phyloP scores from a whole-genome alignment of 768 basidiomycete genomes.

The Nevesoporus exiguus region DNA sequence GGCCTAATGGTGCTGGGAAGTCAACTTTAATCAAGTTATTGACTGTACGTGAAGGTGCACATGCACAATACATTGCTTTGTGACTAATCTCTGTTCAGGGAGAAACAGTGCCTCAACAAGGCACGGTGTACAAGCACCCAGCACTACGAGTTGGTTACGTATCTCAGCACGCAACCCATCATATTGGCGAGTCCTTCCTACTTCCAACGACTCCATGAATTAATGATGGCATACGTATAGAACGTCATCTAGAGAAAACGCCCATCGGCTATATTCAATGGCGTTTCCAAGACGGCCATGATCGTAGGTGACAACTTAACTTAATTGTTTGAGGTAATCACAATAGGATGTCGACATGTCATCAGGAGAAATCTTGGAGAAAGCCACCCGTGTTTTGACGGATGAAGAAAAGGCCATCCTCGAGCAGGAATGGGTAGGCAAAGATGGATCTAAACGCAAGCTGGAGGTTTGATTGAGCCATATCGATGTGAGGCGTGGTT shows the following conservation, averaged over 20 bases:
- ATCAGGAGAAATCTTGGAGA: conserved; percentile 84
- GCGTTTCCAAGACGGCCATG: conserved; percentile 98
- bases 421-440: conserved; percentile 86
- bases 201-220: conserved; percentile 15
- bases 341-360: conserved; percentile 12
- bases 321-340: conserved; percentile 8
- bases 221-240: conserved; percentile 37
- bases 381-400: conserved; percentile 87
- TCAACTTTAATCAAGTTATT: conserved; percentile 93
- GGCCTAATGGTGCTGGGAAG: conserved; percentile 95
- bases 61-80: conserved; percentile 2
- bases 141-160: conserved; percentile 93
- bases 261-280: conserved; percentile 97
- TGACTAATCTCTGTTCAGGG: conserved; percentile 47
- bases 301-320: conserved; percentile 55
- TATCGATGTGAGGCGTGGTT: conserved; percentile 7
- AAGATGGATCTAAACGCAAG: conserved; percentile 86
- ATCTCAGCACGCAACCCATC: conserved; percentile 97
- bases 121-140: conserved; percentile 91
- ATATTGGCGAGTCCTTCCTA: conserved; percentile 57
- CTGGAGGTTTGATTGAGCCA: conserved; percentile 62
- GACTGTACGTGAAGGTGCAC: conserved; percentile 50
- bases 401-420: conserved; percentile 75
- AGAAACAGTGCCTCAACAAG: conserved; percentile 88
- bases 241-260: conserved; percentile 93